Evolutionary conservation across 352 stramenopile genomes (phyloP).

Genomic region (Phytophthora megakarya): DNA sequence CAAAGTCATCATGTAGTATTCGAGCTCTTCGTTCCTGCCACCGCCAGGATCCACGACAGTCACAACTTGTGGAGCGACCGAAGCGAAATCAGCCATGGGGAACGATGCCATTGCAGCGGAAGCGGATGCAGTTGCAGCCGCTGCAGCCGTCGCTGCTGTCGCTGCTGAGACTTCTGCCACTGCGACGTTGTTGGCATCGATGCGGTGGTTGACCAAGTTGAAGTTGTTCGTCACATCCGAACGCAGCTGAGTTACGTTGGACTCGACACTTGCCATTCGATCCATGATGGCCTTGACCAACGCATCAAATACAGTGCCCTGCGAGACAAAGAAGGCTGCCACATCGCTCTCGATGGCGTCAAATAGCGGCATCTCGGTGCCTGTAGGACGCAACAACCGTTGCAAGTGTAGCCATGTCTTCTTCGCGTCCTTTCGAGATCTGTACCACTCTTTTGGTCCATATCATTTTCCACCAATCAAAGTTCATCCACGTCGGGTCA

Average conservation of each 20-base stretch:
- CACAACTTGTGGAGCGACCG: neutral
- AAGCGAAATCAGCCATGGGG: constrained; percentile 2
- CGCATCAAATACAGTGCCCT: constrained; percentile 68
- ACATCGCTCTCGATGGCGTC: constrained; percentile 66
- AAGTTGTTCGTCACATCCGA: constrained; percentile 35
- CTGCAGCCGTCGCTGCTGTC: constrained; percentile 11
- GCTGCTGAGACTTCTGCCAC: constrained; percentile 20
- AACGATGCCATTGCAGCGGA: constrained; percentile 20
- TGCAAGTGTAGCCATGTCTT: constrained; percentile 29
- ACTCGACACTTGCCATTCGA: constrained; percentile 50
- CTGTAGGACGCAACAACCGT: constrained; percentile 1
- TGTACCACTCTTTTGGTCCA: constrained; percentile 18
- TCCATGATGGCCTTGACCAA: constrained; percentile 65
- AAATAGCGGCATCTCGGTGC: constrained; percentile 63
- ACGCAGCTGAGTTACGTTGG: constrained; percentile 44
- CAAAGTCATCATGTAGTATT: constrained; percentile 64
- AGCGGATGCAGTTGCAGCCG: constrained; percentile 15
- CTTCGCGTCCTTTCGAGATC: constrained; percentile 19
- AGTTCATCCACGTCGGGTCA: neutral
- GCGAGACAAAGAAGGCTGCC: constrained; percentile 70
- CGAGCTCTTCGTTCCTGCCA: constrained; percentile 46
- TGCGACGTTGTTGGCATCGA: constrained; percentile 25
- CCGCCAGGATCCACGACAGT: constrained; percentile 16
- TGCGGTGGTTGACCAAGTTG: constrained; percentile 38
- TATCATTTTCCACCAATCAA: constrained; percentile 5